phyloP scores from a whole-genome alignment of 2,329 filamentous ascomycete species.

The Beauveria asiatica region DNA sequence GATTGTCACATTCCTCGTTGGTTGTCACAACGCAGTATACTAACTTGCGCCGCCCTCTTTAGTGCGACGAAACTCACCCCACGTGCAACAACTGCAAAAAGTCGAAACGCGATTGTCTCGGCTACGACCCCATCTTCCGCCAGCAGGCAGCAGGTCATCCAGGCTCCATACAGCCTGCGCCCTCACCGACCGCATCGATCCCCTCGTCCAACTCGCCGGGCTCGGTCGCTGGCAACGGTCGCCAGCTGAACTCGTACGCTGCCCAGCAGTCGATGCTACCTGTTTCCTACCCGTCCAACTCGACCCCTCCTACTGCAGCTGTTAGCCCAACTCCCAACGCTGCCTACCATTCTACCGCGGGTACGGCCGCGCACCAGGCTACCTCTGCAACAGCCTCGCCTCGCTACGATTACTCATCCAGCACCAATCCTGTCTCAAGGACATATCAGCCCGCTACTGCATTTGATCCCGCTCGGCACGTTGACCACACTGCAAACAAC shows the following conservation, averaged over 20 bases:
- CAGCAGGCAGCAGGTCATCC: slow-evolving; percentile 65
- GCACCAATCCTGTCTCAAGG: not conserved
- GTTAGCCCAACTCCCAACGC: slow-evolving; percentile 18
- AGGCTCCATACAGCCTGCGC: slow-evolving; percentile 43
- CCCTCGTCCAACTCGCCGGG: slow-evolving; percentile 15
- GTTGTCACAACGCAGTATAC: not conserved
- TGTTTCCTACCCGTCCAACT: slow-evolving; percentile 29
- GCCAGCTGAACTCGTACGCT: slow-evolving; percentile 34
- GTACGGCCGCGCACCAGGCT: slow-evolving; percentile 21
- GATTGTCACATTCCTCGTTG: not conserved
- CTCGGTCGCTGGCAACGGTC: slow-evolving; percentile 17
- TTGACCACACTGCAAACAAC: not conserved
- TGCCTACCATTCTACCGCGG: slow-evolving; percentile 26
- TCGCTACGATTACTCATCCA: slow-evolving; percentile 37
- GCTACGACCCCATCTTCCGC: slow-evolving; percentile 84
- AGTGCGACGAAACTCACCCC: slow-evolving; percentile 96
- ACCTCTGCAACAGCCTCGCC: slow-evolving; percentile 29
- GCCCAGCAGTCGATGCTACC: slow-evolving; percentile 36
- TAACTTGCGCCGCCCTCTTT: slow-evolving; percentile 16
- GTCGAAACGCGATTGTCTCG: slow-evolving; percentile 77
- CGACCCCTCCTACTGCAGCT: slow-evolving; percentile 24
- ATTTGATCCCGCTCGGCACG: slow-evolving; percentile 1
- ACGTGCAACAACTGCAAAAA: slow-evolving; percentile 86
- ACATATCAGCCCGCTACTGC: not conserved
- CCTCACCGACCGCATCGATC: slow-evolving; percentile 20